Base-by-base conservation (phyloP, 2,329 filamentous ascomycete genomes). In the Colletotrichum lini region DNA sequence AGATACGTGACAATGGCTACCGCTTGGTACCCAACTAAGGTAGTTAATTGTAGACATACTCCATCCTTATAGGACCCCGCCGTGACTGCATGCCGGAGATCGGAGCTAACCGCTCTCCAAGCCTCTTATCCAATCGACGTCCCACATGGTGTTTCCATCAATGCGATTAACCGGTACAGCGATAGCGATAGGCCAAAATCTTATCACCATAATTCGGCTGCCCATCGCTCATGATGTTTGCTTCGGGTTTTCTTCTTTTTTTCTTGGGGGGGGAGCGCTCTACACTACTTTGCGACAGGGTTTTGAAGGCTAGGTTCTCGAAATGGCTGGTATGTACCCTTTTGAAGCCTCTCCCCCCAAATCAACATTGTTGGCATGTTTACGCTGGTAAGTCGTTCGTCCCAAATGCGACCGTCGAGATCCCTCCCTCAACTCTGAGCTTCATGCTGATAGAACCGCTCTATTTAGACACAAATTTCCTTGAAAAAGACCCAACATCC, bases 241-340 rank as follows among this genome's bases (percentile, higher is more conserved):
- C 18, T 21, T 58, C 13, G 1, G 21, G 52, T 38, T 62, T 61
- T 58, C 13, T 45, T 58, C 40, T 65, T 15, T 26, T 65, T 26
- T 16, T 53, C 68, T 35, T 26, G 57, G 4, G 57, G 59, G 64
- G 64, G 68, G 54, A 71, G 68, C 50, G 58, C 38, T 67, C 18
- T 62, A 26, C 38, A 56, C 50, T 4, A 60, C 64, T 59, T 26
- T 18, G 15, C 53, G 52, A n/a, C 45, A 52, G 64, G 21, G 59
- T 54, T 35, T 54, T 21, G 35, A 56, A 50, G 49, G 30, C 52
- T 40, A 54, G 65, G 18, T 38, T 65, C 21, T 65, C 45, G 49
- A 49, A 30, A 74, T 74, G 73, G 72, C 72, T 73, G 73, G 73
- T 74, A 74, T 58, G 73, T 73, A 57, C 58, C 16, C n/a, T 54